Conservation (phyloP, 306 rosid genomes). For the Fragaria nilgerrensis region DNA sequence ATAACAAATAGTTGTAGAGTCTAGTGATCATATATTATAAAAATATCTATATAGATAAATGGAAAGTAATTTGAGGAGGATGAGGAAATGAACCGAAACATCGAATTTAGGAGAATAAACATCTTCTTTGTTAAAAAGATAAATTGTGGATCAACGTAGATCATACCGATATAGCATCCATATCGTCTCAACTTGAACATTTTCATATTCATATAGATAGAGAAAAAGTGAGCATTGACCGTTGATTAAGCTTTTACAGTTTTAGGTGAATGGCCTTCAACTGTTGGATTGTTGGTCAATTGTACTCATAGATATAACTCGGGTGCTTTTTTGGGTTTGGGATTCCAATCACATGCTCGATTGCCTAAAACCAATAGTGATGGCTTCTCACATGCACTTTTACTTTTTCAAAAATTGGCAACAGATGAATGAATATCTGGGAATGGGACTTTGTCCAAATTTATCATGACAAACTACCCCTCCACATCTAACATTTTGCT, state of each 20-base stretch:
- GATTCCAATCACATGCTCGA: slow-evolving; percentile 21
- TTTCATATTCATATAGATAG: no score
- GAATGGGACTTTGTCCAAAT: neutral
- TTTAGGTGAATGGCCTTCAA: neutral
- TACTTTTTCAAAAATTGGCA: neutral
- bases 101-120: neutral
- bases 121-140: neutral
- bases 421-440: neutral
- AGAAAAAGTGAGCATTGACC: neutral
- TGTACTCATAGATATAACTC: slow-evolving; percentile 1
- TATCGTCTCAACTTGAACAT: neutral
- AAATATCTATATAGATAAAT: neutral
- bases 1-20: slow-evolving; percentile 7
- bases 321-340: slow-evolving; percentile 6
- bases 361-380: slow-evolving; percentile 19
- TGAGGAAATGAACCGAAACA: no score
- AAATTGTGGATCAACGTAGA: no score
- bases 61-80: neutral
- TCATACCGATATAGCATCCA: neutral
- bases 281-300: slow-evolving; percentile 1
- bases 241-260: neutral
- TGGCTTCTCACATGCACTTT: slow-evolving; percentile 31
- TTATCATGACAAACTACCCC: neutral
- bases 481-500: neutral
- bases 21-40: neutral